Conservation (phyloP, 768 basidiomycete genomes). For the Leucocoprinus sp. region DNA sequence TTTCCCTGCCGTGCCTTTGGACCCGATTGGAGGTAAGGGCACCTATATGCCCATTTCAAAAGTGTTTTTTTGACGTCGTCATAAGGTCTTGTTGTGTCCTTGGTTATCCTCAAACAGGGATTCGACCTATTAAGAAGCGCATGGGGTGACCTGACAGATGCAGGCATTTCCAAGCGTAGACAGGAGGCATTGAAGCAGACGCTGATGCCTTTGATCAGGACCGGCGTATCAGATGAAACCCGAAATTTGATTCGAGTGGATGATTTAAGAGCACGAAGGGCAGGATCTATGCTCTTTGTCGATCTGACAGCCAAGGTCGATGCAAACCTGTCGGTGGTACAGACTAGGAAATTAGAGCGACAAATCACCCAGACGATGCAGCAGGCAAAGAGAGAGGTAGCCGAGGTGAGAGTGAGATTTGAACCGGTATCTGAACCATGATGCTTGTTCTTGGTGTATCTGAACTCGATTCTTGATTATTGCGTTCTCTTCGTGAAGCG, state of each 20-base stretch:
- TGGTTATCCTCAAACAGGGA: conserved; percentile 80
- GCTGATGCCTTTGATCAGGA: conserved; percentile 44
- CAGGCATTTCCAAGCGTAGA: conserved; percentile 56
- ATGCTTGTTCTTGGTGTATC: not conserved
- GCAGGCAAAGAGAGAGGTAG: conserved; percentile 52
- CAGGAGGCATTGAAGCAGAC: conserved; percentile 44
- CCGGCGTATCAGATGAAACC: conserved; percentile 15
- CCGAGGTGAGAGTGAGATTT: conserved; percentile 67
- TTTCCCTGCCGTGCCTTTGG: conserved; percentile 80
- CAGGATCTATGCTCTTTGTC: conserved; percentile 76
- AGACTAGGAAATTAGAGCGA: conserved; percentile 53
- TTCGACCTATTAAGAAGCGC: conserved; percentile 57
- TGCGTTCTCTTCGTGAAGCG: too few species aligned
- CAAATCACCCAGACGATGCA: conserved; percentile 50
- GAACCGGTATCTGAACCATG: conserved; percentile 25
- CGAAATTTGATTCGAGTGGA: conserved; percentile 36
- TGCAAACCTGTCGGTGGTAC: conserved; percentile 43
- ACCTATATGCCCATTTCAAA: conserved; percentile 5
- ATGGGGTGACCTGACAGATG: conserved; percentile 78
- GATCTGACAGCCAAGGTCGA: conserved; percentile 76
- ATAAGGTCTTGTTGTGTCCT: conserved; percentile 78
- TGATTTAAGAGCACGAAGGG: conserved; percentile 63
- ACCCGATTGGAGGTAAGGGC: conserved; percentile 82
- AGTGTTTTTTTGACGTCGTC: not conserved
- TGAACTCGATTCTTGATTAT: not conserved